phyloP scores from a whole-genome alignment of 129 eudicot genomes.

The Flaveria ramosissima region DNA sequence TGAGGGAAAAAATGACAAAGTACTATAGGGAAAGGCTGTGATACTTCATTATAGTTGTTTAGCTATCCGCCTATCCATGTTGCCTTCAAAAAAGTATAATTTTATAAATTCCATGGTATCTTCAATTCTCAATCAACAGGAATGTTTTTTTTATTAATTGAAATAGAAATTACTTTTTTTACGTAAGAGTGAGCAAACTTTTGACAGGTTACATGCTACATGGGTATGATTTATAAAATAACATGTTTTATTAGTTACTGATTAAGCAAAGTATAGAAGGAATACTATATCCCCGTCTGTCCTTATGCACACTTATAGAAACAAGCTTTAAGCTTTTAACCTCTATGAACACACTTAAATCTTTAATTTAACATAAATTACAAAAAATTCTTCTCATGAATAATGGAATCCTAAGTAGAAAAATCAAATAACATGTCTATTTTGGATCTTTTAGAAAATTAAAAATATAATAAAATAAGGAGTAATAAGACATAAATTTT shows the following conservation, averaged over 20 bases:
- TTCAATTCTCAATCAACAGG: neutral
- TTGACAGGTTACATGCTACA: neutral
- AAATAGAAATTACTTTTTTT: neutral
- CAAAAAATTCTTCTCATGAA: neutral
- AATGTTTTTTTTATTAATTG: neutral
- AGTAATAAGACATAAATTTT: neutral
- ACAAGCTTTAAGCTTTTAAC: neutral
- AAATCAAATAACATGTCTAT: neutral
- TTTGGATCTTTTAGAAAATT: neutral
- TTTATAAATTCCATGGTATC: neutral
- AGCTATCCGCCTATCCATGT: neutral
- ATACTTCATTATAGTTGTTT: neutral
- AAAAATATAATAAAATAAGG: neutral
- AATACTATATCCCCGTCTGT: neutral
- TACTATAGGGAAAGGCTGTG: neutral
- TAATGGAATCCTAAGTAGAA: neutral
- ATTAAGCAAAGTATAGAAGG: neutral
- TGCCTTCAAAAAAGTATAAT: neutral
- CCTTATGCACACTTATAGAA: neutral
- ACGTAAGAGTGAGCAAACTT: neutral
- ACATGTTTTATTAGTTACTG: neutral
- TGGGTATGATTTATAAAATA: neutral
- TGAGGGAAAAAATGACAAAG: neutral
- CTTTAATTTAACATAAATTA: neutral
- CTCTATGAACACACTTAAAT: neutral